These are phyloP conservation scores for Irineochytrium annulatum DNA, from an alignment of 192 early-diverging fungal species.

Conservation along the genomic window DNA sequence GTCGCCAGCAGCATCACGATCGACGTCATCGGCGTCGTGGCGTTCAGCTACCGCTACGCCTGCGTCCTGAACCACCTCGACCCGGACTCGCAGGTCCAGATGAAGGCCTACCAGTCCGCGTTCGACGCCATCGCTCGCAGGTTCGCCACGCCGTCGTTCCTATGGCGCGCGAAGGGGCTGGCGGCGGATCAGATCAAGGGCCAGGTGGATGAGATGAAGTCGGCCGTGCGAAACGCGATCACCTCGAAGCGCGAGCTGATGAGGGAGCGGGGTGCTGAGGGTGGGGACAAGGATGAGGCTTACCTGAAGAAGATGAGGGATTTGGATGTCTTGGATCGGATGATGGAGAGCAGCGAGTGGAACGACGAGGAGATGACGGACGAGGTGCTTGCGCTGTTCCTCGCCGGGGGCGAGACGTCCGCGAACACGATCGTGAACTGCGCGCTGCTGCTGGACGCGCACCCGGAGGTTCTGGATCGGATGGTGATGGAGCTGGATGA, in stretches of 20 bases:
- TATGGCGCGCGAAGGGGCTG: neutral
- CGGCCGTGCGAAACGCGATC: neutral
- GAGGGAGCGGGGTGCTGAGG: too few species aligned
- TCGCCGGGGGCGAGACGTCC: slow-evolving; percentile 37
- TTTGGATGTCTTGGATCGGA: slow-evolving; percentile 36
- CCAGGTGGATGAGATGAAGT: neutral
- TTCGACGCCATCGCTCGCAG: neutral
- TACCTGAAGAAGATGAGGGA: too few species aligned
- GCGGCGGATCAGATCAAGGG: neutral
- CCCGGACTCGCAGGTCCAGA: neutral
- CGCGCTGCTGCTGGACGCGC: neutral
- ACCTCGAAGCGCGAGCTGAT: neutral
- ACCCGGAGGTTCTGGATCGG: slow-evolving; percentile 10
- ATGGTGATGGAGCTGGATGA: slow-evolving; percentile 18
- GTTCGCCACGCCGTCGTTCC: neutral
- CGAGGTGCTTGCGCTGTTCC: slow-evolving; percentile 32
- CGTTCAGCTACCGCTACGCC: neutral
- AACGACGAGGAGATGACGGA: slow-evolving; percentile 30
- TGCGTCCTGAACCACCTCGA: neutral
- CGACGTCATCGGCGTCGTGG: neutral
- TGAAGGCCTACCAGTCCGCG: neutral
- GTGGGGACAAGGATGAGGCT: neutral
- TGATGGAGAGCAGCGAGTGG: slow-evolving; percentile 17
- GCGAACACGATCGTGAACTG: slow-evolving; percentile 24
- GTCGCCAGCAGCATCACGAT: neutral